These are phyloP conservation scores for Chrysanthemum seticuspe DNA, from an alignment of 129 eudicot genomes.

Conservation along the genomic window DNA sequence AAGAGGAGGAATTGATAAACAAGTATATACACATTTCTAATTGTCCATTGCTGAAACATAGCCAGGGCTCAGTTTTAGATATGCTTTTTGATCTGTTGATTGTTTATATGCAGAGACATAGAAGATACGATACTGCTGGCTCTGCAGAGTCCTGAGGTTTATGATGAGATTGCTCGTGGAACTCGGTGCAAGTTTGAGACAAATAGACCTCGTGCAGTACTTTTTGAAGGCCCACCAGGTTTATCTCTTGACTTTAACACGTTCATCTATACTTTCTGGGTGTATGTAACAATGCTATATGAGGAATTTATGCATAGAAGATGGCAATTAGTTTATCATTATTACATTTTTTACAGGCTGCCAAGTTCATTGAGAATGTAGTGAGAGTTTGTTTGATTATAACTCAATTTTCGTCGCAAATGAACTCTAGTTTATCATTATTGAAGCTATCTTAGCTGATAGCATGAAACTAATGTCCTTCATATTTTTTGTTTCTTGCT, in stretches of 20 bases:
- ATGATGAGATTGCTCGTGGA: constrained; percentile 98
- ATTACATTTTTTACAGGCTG: constrained; percentile 10
- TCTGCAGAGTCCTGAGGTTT: constrained; percentile 90
- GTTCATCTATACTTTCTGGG: background rate
- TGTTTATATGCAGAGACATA: constrained; percentile 57
- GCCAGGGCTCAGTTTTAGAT: background rate
- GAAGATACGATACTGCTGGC: constrained; percentile 93
- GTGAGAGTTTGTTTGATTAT: constrained; percentile 1
- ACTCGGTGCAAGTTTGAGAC: constrained; percentile 96
- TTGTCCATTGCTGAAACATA: background rate
- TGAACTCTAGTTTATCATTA: constrained; percentile 14
- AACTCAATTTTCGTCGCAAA: background rate
- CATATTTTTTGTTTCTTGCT: constrained; percentile 14
- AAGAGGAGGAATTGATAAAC: background rate
- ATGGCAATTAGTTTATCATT: constrained; percentile 6
- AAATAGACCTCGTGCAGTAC: constrained; percentile 95
- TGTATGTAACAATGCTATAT: constrained; percentile 9
- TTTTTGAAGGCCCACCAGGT: constrained; percentile 99
- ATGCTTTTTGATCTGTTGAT: constrained; percentile 7
- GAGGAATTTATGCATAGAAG: constrained; percentile 12
- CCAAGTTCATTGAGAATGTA: constrained; percentile 6
- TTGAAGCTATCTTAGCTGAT: constrained; percentile 12
- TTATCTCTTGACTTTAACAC: constrained; percentile 16
- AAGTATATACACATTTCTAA: background rate
- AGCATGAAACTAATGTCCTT: constrained; percentile 21